A percentile compares a stretch with the other conserved stretches of the same genome.
These are phyloP conservation scores for Phoenix roebelenii DNA, from an alignment of 176 grass and related monocot species.

Conservation along the genomic window DNA sequence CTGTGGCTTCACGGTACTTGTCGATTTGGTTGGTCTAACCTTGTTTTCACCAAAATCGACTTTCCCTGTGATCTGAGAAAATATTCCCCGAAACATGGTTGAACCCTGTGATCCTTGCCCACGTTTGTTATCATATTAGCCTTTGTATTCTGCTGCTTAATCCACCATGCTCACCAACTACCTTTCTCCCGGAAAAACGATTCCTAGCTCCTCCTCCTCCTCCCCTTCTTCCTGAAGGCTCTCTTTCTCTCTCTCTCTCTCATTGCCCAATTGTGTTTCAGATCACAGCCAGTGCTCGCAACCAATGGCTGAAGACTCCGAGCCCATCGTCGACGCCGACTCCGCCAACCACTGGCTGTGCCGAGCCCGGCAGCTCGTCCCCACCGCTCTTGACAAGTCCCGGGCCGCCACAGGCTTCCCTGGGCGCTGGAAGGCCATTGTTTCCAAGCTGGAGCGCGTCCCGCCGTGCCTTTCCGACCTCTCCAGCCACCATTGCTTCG, in stretches of 20 bases:
- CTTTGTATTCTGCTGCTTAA: too few species aligned
- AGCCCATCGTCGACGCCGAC: background rate
- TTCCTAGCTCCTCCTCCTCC: background rate
- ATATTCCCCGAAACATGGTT: too few species aligned
- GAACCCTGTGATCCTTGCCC: too few species aligned
- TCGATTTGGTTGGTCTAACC: too few species aligned
- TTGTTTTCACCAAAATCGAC: too few species aligned
- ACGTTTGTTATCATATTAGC: too few species aligned
- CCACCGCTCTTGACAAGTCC: slow-evolving; percentile 31
- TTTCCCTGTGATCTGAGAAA: too few species aligned
- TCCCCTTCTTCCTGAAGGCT: background rate
- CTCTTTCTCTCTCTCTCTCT: slow-evolving; percentile 7
- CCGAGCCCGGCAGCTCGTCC: slow-evolving; percentile 35
- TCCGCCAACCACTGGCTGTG: slow-evolving; percentile 44
- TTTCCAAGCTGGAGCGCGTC: slow-evolving; percentile 9
- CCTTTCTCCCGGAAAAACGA: background rate
- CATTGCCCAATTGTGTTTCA: slow-evolving; percentile 4
- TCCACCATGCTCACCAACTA: too few species aligned
- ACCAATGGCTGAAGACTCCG: slow-evolving; percentile 14
- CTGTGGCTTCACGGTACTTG: too few species aligned
- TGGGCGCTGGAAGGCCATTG: slow-evolving; percentile 14
- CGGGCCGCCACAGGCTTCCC: slow-evolving; percentile 7
- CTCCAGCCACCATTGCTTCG: slow-evolving; percentile 18
- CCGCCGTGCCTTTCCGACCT: slow-evolving; percentile 7
- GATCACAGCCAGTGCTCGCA: slow-evolving; percentile 10